A percentile compares a stretch with the other conserved stretches of the same genome.
These are phyloP conservation scores for Ganoderma lucidum DNA, from an alignment of 1,284 basidiomycete species.

Conservation along the genomic window DNA sequence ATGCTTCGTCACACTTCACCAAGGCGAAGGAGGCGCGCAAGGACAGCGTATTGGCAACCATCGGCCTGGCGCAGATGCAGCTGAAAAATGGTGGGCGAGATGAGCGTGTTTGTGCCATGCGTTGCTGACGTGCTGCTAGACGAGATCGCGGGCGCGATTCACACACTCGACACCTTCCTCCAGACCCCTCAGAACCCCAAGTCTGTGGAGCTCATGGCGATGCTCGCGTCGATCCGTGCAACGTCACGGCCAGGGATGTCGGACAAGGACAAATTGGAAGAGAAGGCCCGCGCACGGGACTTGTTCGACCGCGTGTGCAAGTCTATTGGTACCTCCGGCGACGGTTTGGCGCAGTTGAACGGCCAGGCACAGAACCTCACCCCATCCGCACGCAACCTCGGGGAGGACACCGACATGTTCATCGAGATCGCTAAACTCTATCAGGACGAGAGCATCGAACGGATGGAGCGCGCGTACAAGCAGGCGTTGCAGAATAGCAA, in stretches of 20 bases:
- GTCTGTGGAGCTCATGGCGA: slow-evolving; percentile 84
- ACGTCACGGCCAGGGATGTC: slow-evolving; percentile 83
- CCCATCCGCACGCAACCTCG: slow-evolving; percentile 61
- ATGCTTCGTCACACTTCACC: slow-evolving; percentile 80
- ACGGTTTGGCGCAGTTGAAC: slow-evolving; percentile 49
- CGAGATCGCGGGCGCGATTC: slow-evolving; percentile 82
- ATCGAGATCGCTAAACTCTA: slow-evolving; percentile 88
- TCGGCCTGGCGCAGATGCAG: slow-evolving; percentile 89
- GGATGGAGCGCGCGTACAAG: slow-evolving; percentile 74
- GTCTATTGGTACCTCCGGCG: slow-evolving; percentile 64
- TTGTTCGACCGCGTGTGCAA: slow-evolving; percentile 82
- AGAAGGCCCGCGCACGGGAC: slow-evolving; percentile 79
- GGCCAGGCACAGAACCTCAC: slow-evolving; percentile 37
- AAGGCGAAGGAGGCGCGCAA: slow-evolving; percentile 73
- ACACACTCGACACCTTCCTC: slow-evolving; percentile 86
- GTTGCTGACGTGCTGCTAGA: slow-evolving; percentile 50
- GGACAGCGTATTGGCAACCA: slow-evolving; percentile 72
- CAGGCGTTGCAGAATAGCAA: slow-evolving; percentile 75
- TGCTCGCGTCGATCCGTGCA: slow-evolving; percentile 88
- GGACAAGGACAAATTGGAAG: slow-evolving; percentile 73
- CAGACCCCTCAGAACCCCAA: slow-evolving; percentile 66
- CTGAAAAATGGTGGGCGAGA: slow-evolving; percentile 72
- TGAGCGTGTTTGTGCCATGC: slow-evolving; percentile 3
- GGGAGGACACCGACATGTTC: slow-evolving; percentile 85
- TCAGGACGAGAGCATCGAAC: slow-evolving; percentile 82